phyloP scores from a whole-genome alignment of 306 rosid genomes.

The Sesbania bispinosa region DNA sequence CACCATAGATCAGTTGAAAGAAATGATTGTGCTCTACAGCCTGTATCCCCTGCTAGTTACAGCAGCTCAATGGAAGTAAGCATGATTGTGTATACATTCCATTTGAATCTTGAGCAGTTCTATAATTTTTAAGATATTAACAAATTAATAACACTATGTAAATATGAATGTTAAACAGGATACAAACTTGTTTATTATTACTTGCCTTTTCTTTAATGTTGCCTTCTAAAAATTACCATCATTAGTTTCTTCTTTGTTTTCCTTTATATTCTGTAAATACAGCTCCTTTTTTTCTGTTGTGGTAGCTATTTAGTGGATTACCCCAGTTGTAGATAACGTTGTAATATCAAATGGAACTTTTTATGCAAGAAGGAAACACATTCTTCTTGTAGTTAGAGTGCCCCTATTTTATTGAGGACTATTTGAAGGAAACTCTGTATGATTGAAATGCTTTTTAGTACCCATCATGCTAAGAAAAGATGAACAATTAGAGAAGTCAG shows the following conservation, averaged over 20 bases:
- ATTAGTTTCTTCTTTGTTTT: not conserved
- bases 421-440: too few species aligned
- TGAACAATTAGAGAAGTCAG: too few species aligned
- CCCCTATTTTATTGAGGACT: too few species aligned
- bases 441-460: too few species aligned
- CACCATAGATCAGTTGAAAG: conserved; percentile 32
- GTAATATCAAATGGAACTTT: too few species aligned
- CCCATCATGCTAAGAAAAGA: too few species aligned
- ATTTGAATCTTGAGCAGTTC: not conserved
- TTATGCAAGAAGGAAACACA: too few species aligned
- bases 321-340: too few species aligned
- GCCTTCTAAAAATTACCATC: too few species aligned
- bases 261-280: not conserved
- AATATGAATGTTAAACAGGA: not conserved
- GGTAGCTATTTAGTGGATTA: too few species aligned
- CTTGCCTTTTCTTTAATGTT: not conserved
- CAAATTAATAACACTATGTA: not conserved
- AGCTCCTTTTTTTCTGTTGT: too few species aligned
- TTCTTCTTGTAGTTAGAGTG: too few species aligned
- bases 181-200: not conserved
- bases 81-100: not conserved
- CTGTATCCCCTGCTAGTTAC: conserved; percentile 37
- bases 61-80: conserved; percentile 45
- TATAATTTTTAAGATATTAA: not conserved
- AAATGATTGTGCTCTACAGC: conserved; percentile 25